A percentile compares a stretch with the other conserved stretches of the same genome.
Conservation (phyloP, 768 basidiomycete species). For the Sporobolomyces roseus region DNA sequence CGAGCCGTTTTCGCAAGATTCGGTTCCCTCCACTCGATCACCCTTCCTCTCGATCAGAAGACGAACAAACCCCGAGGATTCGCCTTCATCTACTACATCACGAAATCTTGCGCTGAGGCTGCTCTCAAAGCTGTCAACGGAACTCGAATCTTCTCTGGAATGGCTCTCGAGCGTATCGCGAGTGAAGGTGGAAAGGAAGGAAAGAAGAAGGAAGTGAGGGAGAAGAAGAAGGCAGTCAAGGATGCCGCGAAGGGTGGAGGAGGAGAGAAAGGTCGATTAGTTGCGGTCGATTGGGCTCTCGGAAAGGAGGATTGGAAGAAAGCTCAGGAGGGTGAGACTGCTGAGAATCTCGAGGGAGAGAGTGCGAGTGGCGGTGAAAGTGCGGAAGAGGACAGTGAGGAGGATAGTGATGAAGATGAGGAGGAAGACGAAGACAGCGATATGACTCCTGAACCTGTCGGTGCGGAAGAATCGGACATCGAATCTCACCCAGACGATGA, state of each 20-base stretch:
- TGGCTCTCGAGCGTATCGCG: slow-evolving; percentile 41
- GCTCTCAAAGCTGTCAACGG: slow-evolving; percentile 79
- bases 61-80: slow-evolving; percentile 62
- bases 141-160: slow-evolving; percentile 61
- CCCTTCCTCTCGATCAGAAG: slow-evolving; percentile 59
- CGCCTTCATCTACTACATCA: slow-evolving; percentile 91
- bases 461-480: slow-evolving; percentile 43
- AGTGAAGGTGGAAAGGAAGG: slow-evolving; percentile 44
- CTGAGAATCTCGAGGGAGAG: slow-evolving; percentile 37
- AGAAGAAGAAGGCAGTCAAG: slow-evolving; percentile 52
- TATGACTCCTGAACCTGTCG: slow-evolving; percentile 41
- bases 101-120: slow-evolving; percentile 74
- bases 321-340: slow-evolving; percentile 55
- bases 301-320: slow-evolving; percentile 90
- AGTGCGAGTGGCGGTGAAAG: slow-evolving; percentile 44
- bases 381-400: slow-evolving; percentile 47
- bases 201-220: slow-evolving; percentile 54
- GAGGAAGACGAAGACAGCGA: slow-evolving; percentile 51
- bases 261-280: slow-evolving; percentile 56
- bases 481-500: slow-evolving; percentile 44
- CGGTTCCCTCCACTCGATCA: slow-evolving; percentile 79
- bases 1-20: slow-evolving; percentile 79
- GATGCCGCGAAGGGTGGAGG: slow-evolving; percentile 55
- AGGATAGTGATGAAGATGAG: slow-evolving; percentile 50
- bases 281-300: slow-evolving; percentile 94